These are phyloP conservation scores for Phalaenopsis aphrodite DNA, from an alignment of 106 monocot genomes.

Conservation along the genomic window DNA sequence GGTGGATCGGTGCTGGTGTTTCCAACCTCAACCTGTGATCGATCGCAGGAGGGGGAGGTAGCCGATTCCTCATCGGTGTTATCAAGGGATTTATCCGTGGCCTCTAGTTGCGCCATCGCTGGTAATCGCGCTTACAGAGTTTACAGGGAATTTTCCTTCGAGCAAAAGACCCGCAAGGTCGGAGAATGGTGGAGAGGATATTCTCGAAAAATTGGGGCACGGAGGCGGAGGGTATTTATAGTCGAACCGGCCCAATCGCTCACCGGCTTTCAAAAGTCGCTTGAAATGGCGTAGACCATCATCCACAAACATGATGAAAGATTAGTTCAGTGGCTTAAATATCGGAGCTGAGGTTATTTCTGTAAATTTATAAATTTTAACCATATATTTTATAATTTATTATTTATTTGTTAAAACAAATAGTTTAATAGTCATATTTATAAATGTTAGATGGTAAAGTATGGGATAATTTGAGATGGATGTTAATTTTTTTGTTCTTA, in stretches of 20 bases:
- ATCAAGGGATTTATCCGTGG: neutral
- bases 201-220: slow-evolving; percentile 5
- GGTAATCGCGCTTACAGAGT: slow-evolving; percentile 5
- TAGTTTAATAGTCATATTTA: too few species aligned
- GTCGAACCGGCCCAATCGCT: neutral
- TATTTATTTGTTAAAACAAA: too few species aligned
- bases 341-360: too few species aligned
- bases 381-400: too few species aligned
- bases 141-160: slow-evolving; percentile 1
- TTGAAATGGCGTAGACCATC: neutral
- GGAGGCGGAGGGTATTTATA: neutral
- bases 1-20: neutral
- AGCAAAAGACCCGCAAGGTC: slow-evolving; percentile 15
- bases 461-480: too few species aligned
- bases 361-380: too few species aligned
- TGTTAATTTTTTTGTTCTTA: too few species aligned
- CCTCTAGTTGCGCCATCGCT: slow-evolving; percentile 4
- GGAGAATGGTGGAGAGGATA: slow-evolving; percentile 23
- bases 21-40: neutral
- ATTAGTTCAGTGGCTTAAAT: too few species aligned
- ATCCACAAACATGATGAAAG: too few species aligned
- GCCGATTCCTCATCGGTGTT: neutral
- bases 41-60: slow-evolving; percentile 2
- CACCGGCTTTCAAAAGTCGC: neutral
- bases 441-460: too few species aligned